Evolutionary conservation across 371 early-diverging fungal species (phyloP).

Genomic region (Dichotomocladium elegans): DNA sequence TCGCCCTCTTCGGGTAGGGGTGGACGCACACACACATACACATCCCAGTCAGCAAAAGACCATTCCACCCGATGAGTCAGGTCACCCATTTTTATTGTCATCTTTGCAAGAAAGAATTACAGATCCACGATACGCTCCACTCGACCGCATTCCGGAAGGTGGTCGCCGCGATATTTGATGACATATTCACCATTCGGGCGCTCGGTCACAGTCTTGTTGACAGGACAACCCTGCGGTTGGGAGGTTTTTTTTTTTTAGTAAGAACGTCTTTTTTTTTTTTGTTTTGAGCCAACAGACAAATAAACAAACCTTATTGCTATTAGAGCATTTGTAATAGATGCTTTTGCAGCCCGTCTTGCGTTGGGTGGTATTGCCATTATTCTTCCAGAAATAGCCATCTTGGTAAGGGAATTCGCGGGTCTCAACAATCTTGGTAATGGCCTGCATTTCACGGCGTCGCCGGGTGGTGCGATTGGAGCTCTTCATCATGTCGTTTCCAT

Average conservation of each 20-base stretch:
- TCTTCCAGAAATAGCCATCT: conserved; percentile 61
- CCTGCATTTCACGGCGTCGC: conserved; percentile 58
- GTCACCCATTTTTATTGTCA: too few relatives aligned
- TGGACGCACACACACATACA: too few relatives aligned
- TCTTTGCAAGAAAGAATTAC: too few relatives aligned
- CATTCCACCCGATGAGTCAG: too few relatives aligned
- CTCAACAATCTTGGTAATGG: conserved; percentile 59
- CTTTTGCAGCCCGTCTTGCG: conserved; percentile 61
- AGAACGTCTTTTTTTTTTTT: not conserved
- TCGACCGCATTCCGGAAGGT: conserved; percentile 43
- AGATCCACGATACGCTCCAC: conserved; percentile 30
- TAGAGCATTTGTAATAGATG: conserved; percentile 53
- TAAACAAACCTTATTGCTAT: conserved; percentile 30
- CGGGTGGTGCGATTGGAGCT: conserved; percentile 23
- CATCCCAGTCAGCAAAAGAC: too few relatives aligned
- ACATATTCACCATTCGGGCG: conserved; percentile 45
- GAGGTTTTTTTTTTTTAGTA: not conserved
- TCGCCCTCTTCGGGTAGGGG: too few relatives aligned
- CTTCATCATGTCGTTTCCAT: too few relatives aligned
- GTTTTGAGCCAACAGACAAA: too few relatives aligned
- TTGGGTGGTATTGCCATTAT: conserved; percentile 55
- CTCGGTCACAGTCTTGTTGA: conserved; percentile 54
- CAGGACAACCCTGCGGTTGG: conserved; percentile 24
- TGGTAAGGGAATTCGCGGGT: conserved; percentile 49
- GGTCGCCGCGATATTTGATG: conserved; percentile 54